Conservation (phyloP, 345 rosid genomes). For the Murraya koenigii region DNA sequence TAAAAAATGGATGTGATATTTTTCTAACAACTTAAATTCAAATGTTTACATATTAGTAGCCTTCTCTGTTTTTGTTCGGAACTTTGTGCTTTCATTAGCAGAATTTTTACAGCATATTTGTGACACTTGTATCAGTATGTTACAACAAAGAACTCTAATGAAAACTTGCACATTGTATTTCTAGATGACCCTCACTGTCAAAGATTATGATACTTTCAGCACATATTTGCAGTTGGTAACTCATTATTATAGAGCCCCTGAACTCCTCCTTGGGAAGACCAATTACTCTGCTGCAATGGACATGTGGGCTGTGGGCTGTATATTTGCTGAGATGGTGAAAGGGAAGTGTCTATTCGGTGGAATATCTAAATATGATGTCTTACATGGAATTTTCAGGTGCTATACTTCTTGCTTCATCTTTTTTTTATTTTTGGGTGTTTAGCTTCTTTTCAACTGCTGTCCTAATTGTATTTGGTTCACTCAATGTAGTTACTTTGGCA, state of each 20-base stretch:
- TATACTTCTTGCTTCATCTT: not conserved
- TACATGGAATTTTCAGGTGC: not conserved
- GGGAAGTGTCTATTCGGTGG: not conserved
- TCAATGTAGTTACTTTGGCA: not conserved
- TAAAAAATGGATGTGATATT: too few relatives aligned
- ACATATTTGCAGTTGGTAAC: not conserved
- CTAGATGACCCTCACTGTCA: not conserved
- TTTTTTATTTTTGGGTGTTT: not conserved
- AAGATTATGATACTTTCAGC: not conserved
- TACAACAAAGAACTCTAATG: too few relatives aligned
- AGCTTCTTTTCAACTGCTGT: not conserved
- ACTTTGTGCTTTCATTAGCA: not conserved
- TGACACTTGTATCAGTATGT: not conserved
- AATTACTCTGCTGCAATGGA: constrained; percentile 4
- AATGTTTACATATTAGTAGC: too few relatives aligned
- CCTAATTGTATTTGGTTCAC: not conserved
- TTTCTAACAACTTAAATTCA: too few relatives aligned
- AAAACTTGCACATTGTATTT: not conserved
- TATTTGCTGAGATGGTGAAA: constrained; percentile 17
- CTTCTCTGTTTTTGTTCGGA: not conserved
- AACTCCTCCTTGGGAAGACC: constrained; percentile 3
- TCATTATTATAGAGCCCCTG: not conserved
- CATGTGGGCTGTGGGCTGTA: constrained; percentile 19
- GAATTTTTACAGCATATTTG: too few relatives aligned
- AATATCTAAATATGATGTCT: not conserved